Evolutionary conservation across 768 basidiomycete species (phyloP), one percentile per base, ranked within the genome.

Genomic region (Lactifluus volemus): DNA sequence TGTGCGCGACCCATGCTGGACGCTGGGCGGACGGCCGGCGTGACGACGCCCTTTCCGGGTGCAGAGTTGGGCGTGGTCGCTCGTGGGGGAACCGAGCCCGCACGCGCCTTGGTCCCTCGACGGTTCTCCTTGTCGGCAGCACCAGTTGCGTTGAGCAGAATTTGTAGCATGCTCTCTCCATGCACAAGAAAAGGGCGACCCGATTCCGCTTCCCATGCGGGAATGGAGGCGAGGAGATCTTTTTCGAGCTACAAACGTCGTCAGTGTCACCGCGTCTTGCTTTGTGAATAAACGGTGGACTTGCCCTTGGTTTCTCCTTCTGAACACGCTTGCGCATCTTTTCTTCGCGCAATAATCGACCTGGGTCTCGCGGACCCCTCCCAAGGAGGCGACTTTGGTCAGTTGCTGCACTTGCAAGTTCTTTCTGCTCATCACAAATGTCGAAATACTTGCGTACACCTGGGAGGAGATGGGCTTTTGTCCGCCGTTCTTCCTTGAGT

Each of bases 301-400:
- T 64, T 70, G 97, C 96, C 70, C 89, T 82, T 30, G 96, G 96
- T 69, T 97, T 98, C 75, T 96, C 88, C 70, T 91, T 89, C 59
- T 79, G 80, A 14, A 99, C 93, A 32, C 95, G 79, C 72, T 98
- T 98, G 56, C 96, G 81, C 87, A 96, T 92, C 79, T 97, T 97
- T 77, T 98, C 96, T 73, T 99, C 96, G 61, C 92, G 81, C 55
- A 98, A 74, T 39, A 99, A 73, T 19, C 92, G 78, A 6, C 92
- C 92, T 5, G 92, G 88, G 76, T 93, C 89, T 58, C 92, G 79
- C 3, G 85, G 76, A 30, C 90, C 91, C 68, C 90, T 81, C 15
- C 91, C 91, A 4, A 89, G 81, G 8, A 96, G 76, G 42, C 93
- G 82, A 15, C 81, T 83, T 68, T 93, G 91, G 68, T 96, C 93